Conservation (phyloP, 805 yeast species). For the Nakazawaea ernobii region DNA sequence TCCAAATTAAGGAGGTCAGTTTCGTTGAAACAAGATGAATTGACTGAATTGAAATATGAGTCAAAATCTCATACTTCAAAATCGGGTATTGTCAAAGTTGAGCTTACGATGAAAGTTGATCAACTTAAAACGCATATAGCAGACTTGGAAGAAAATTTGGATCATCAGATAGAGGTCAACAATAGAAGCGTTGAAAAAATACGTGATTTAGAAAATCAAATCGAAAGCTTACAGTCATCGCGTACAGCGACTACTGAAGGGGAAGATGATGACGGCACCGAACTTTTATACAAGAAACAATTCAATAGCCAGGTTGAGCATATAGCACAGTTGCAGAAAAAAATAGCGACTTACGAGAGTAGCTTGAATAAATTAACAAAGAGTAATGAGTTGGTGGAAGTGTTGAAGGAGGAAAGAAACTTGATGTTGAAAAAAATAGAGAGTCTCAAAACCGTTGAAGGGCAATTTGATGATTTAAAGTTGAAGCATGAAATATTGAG, state of each 20-base stretch:
- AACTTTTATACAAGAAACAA: conserved; percentile 4
- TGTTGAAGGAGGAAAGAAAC: conserved; percentile 9
- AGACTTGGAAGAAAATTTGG: not conserved
- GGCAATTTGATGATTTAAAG: not conserved
- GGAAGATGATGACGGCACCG: not conserved
- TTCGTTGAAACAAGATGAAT: conserved; percentile 1
- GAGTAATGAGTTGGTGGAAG: conserved; percentile 4
- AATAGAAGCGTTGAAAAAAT: not conserved
- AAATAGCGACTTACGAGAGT: not conserved
- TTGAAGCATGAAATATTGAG: conserved; percentile 1
- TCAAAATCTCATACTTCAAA: not conserved
- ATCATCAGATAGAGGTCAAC: not conserved
- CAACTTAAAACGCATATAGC: not conserved
- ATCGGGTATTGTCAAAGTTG: not conserved
- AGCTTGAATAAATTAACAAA: not conserved
- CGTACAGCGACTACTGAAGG: not conserved
- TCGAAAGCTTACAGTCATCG: not conserved
- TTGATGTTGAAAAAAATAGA: not conserved
- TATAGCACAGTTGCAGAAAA: not conserved
- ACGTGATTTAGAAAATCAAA: not conserved
- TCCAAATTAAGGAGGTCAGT: not conserved
- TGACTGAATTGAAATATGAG: not conserved
- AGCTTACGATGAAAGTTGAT: not conserved
- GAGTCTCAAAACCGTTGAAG: not conserved
- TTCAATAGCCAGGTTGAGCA: not conserved